Evolutionary conservation across 805 yeast species (phyloP).

Genomic region (Nadsonia fulvescens): DNA sequence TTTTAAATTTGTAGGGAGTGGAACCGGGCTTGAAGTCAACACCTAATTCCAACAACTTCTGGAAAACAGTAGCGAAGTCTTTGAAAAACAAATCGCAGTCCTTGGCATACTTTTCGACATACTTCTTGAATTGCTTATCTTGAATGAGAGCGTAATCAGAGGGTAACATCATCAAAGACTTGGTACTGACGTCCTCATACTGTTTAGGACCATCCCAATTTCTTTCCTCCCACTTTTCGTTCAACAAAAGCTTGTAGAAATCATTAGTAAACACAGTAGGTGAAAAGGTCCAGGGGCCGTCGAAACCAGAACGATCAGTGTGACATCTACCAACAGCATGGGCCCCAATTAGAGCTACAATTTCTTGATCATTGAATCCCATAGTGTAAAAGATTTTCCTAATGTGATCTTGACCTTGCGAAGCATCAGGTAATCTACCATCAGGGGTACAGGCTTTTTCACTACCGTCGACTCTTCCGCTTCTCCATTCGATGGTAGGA

Average conservation of each 20-base stretch:
- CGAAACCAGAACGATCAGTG: conserved; percentile 38
- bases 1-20: conserved; percentile 12
- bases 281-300: conserved; percentile 74
- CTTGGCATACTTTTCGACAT: conserved; percentile 42
- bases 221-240: conserved; percentile 36
- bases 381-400: conserved; percentile 43
- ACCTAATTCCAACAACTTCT: conserved; percentile 52
- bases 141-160: conserved; percentile 48
- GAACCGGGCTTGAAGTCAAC: conserved; percentile 33
- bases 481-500: conserved; percentile 58
- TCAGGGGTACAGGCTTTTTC: conserved; percentile 37
- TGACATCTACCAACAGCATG: conserved; percentile 69
- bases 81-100: conserved; percentile 38
- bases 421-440: conserved; percentile 62
- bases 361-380: conserved; percentile 54
- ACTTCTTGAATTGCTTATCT: conserved; percentile 37
- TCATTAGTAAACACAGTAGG: conserved; percentile 57
- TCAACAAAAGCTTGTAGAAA: conserved; percentile 37
- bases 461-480: conserved; percentile 51
- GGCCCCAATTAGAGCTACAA: conserved; percentile 59
- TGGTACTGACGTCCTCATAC: conserved; percentile 37
- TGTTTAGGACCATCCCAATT: conserved; percentile 47
- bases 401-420: conserved; percentile 45
- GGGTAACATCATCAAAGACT: conserved; percentile 59
- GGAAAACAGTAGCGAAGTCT: conserved; percentile 47